A percentile compares a stretch with the other conserved stretches of the same genome.
phyloP scores from a whole-genome alignment of 1,284 basidiomycete species.

The Boletus hoseneyae region DNA sequence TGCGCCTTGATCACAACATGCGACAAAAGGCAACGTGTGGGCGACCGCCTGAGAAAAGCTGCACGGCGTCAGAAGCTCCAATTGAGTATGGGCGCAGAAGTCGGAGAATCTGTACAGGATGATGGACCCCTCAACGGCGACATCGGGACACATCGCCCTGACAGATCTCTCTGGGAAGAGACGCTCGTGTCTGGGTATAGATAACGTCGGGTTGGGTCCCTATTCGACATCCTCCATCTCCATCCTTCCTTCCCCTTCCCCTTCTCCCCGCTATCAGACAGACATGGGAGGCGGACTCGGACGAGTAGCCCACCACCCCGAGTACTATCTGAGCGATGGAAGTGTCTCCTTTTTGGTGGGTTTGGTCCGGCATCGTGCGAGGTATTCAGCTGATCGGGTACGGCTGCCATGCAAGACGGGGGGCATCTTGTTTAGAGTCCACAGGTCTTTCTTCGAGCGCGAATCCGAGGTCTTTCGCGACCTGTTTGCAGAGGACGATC shows the following conservation, averaged over 20 bases:
- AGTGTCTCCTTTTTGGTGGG: constrained; percentile 22
- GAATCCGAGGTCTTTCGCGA: constrained; percentile 54
- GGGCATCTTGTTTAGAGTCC: constrained; percentile 50
- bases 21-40: neutral
- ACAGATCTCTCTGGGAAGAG: constrained; percentile 19
- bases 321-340: constrained; percentile 21
- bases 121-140: neutral
- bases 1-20: constrained; percentile 9
- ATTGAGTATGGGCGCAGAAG: constrained; percentile 3
- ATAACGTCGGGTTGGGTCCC: constrained; percentile 13
- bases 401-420: constrained; percentile 44
- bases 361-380: neutral
- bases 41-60: constrained; percentile 3
- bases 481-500: constrained; percentile 35
- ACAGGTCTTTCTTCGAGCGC: constrained; percentile 62
- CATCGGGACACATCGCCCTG: constrained; percentile 6
- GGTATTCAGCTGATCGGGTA: constrained; percentile 12
- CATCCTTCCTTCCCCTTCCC: neutral
- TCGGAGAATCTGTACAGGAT: constrained; percentile 5
- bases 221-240: neutral
- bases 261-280: neutral
- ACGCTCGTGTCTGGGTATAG: constrained; percentile 20
- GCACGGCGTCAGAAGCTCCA: neutral
- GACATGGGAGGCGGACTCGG: constrained; percentile 18
- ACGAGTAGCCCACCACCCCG: neutral